A percentile compares a stretch with the other conserved stretches of the same genome.
Conservation (phyloP, 805 yeast genomes). For the Torulaspora delbrueckii region DNA sequence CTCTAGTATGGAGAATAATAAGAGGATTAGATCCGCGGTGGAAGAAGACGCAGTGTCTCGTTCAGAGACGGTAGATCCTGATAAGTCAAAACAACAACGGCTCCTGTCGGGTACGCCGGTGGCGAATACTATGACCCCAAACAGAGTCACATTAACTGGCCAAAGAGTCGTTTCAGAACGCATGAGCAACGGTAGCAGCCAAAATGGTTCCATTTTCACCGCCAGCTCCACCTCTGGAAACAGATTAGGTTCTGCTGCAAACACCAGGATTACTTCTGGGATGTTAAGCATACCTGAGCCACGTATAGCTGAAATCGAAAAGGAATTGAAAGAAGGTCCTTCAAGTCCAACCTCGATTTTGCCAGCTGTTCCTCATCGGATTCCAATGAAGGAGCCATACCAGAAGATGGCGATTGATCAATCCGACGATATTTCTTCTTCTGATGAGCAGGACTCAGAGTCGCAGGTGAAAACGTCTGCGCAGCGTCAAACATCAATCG, state of each 20-base stretch:
- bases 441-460: constrained; percentile 18
- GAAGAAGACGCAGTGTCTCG: constrained; percentile 38
- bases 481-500: constrained; percentile 32
- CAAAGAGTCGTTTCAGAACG: constrained; percentile 32
- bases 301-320: constrained; percentile 39
- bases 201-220: constrained; percentile 17
- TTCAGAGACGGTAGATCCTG: constrained; percentile 37
- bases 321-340: constrained; percentile 37
- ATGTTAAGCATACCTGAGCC: constrained; percentile 44
- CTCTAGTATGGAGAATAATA: constrained; percentile 32
- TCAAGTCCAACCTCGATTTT: constrained; percentile 35
- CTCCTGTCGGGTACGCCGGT: constrained; percentile 33
- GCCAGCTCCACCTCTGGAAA: constrained; percentile 5
- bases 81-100: constrained; percentile 35
- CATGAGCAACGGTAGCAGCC: constrained; percentile 12
- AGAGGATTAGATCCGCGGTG: constrained; percentile 29
- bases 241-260: constrained; percentile 14
- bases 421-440: constrained; percentile 15
- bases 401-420: constrained; percentile 12
- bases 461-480: constrained; percentile 8
- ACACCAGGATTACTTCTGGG: constrained; percentile 41
- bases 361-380: constrained; percentile 33
- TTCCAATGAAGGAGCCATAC: constrained; percentile 36
- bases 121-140: constrained; percentile 23
- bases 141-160: constrained; percentile 26